Percentiles rank a stretch among this genome's conserved stretches.
Conservation (phyloP, 495 filamentous ascomycete species). For the Lichina pygmaea region DNA sequence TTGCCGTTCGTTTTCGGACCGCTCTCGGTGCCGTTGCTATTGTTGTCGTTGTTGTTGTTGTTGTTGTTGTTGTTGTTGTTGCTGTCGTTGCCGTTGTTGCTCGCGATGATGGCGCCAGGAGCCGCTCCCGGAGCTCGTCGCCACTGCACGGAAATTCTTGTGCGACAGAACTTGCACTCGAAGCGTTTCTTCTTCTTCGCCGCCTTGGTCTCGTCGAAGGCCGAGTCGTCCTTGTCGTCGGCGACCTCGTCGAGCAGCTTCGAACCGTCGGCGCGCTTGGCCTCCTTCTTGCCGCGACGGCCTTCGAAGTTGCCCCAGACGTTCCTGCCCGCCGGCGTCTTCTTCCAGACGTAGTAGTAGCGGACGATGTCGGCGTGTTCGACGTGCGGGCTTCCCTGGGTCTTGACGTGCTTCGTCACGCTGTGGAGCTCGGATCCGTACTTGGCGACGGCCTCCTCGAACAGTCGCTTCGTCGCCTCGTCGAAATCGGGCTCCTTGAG, state of each 20-base stretch:
- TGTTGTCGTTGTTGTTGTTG: no score
- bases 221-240: conserved; percentile 81
- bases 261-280: conserved; percentile 24
- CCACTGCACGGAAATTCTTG: conserved; percentile 66
- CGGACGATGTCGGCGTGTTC: conserved; percentile 56
- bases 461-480: conserved; percentile 56
- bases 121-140: conserved; percentile 55
- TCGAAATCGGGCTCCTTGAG: conserved; percentile 67
- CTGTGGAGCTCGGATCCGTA: conserved; percentile 73
- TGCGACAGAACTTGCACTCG: conserved; percentile 81
- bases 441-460: conserved; percentile 77
- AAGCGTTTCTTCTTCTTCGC: conserved; percentile 50
- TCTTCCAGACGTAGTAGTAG: conserved; percentile 97
- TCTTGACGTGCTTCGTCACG: conserved; percentile 66
- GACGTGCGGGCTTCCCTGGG: conserved; percentile 13
- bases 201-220: conserved; percentile 82
- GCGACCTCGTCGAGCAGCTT: conserved; percentile 80
- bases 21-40: conserved; percentile 28
- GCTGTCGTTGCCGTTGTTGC: conserved; percentile 33
- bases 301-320: conserved; percentile 78
- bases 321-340: conserved; percentile 55
- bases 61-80: conserved; percentile 41
- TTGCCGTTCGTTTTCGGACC: conserved; percentile 24
- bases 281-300: conserved; percentile 69
- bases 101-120: conserved; percentile 30